A percentile compares a stretch with the other conserved stretches of the same genome.
Conservation (phyloP, 352 stramenopile species). For the Phytopythium sindhum region DNA sequence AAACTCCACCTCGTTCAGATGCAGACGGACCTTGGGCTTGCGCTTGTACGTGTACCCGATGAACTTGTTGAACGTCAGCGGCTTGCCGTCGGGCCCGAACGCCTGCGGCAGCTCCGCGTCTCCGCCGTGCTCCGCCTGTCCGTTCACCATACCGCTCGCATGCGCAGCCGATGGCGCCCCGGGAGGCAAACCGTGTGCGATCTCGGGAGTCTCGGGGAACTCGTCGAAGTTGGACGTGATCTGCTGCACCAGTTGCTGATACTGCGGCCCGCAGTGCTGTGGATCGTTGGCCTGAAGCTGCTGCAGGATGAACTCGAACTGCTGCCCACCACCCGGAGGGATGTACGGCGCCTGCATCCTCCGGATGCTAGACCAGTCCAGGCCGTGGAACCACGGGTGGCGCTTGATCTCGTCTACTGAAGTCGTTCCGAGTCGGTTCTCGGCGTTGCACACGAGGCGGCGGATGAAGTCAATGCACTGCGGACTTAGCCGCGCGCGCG, state of each 20-base stretch:
- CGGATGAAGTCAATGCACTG: conserved; percentile 92
- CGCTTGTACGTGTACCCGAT: conserved; percentile 91
- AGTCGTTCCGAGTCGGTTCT: conserved; percentile 91
- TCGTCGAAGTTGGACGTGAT: conserved; percentile 98
- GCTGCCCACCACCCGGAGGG: conserved; percentile 68
- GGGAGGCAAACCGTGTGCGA: conserved; percentile 6
- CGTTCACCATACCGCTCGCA: conserved; percentile 3
- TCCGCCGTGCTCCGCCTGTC: not conserved
- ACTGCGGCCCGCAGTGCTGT: conserved; percentile 51
- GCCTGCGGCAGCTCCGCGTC: conserved; percentile 31
- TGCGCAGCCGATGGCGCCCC: conserved; percentile 14
- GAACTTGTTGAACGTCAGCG: conserved; percentile 89
- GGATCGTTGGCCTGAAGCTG: conserved; percentile 85
- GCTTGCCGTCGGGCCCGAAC: conserved; percentile 69
- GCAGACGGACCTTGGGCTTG: conserved; percentile 80
- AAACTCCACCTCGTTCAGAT: conserved; percentile 73
- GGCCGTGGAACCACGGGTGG: conserved; percentile 95
- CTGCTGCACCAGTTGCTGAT: conserved; percentile 87
- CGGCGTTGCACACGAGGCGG: conserved; percentile 93
- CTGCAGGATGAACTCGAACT: conserved; percentile 91
- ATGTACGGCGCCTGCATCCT: conserved; percentile 88
- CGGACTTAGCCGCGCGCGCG: conserved; percentile 50
- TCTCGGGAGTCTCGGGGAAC: conserved; percentile 82
- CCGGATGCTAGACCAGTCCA: conserved; percentile 91
- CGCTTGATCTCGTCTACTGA: conserved; percentile 96